Evolutionary conservation across 495 filamentous ascomycete species (phyloP).

Genomic region (Ascobolus immersus): DNA sequence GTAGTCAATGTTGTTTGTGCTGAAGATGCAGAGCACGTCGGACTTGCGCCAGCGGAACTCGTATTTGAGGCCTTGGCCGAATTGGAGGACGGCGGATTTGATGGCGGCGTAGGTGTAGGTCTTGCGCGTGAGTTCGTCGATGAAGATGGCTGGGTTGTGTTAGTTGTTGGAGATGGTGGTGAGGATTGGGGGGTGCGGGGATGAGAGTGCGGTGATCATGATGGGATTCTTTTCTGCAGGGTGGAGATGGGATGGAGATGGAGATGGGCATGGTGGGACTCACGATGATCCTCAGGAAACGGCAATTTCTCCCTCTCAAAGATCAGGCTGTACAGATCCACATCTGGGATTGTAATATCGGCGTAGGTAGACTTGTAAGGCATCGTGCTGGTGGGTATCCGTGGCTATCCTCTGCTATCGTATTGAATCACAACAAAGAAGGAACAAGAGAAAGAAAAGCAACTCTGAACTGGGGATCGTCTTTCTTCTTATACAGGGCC

Average conservation of each 20-base stretch:
- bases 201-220: neutral
- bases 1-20: slow-evolving; percentile 53
- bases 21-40: slow-evolving; percentile 43
- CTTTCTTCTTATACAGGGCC: too few relatives aligned
- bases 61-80: slow-evolving; percentile 51
- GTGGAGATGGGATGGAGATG: too few relatives aligned
- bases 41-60: slow-evolving; percentile 57
- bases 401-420: too few relatives aligned
- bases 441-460: too few relatives aligned
- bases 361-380: slow-evolving; percentile 31
- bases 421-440: too few relatives aligned
- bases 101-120: slow-evolving; percentile 50
- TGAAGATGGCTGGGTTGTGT: slow-evolving; percentile 39
- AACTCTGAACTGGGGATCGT: too few relatives aligned
- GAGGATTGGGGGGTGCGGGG: neutral
- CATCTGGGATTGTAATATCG: slow-evolving; percentile 32
- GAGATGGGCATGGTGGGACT: neutral
- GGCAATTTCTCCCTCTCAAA: slow-evolving; percentile 47
- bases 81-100: slow-evolving; percentile 37
- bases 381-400: slow-evolving; percentile 26
- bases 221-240: too few relatives aligned
- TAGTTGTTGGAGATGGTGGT: slow-evolving; percentile 4
- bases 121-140: slow-evolving; percentile 46
- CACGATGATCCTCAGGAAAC: slow-evolving; percentile 44
- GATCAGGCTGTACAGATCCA: slow-evolving; percentile 51